These are phyloP conservation scores for Gyromitra esculenta DNA, from an alignment of 2,329 filamentous ascomycete genomes.

Conservation along the genomic window DNA sequence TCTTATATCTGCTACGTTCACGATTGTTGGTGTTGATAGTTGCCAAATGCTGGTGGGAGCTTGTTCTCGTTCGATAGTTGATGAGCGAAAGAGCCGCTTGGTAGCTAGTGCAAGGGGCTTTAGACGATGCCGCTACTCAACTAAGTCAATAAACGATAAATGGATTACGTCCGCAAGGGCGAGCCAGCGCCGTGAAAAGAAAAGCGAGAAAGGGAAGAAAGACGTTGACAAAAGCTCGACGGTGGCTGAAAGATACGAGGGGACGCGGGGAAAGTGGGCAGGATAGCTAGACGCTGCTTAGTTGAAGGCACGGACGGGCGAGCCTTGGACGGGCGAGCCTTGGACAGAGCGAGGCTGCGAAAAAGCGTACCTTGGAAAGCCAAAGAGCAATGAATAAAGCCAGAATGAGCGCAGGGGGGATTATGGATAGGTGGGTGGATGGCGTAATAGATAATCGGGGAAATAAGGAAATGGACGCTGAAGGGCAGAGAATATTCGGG, in stretches of 20 bases:
- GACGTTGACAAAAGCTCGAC: constrained; percentile 25
- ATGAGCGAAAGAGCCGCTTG: constrained; percentile 33
- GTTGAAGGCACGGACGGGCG: constrained; percentile 43
- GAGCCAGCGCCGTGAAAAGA: constrained; percentile 47
- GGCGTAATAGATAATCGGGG: constrained; percentile 19
- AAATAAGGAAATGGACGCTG: constrained; percentile 22
- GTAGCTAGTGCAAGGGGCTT: constrained; percentile 44
- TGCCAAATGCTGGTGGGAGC: constrained; percentile 29
- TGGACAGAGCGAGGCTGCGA: constrained; percentile 38
- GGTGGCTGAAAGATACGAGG: constrained; percentile 31
- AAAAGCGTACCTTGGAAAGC: constrained; percentile 25
- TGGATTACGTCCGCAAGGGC: constrained; percentile 37
- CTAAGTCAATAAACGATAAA: constrained; percentile 46
- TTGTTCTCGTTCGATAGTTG: constrained; percentile 20
- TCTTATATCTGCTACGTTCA: not conserved
- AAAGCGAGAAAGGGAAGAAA: constrained; percentile 20
- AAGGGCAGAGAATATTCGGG: constrained; percentile 16
- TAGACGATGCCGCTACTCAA: constrained; percentile 31
- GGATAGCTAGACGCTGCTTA: constrained; percentile 50
- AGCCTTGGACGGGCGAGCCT: constrained; percentile 18
- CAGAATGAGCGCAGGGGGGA: constrained; percentile 21
- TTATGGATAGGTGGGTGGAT: constrained; percentile 2
- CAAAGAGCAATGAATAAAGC: constrained; percentile 23
- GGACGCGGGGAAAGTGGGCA: constrained; percentile 18
- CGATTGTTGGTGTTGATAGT: constrained; percentile 24